phyloP scores from a whole-genome alignment of 164 flowering plant genomes.

The Magnolia sinica region DNA sequence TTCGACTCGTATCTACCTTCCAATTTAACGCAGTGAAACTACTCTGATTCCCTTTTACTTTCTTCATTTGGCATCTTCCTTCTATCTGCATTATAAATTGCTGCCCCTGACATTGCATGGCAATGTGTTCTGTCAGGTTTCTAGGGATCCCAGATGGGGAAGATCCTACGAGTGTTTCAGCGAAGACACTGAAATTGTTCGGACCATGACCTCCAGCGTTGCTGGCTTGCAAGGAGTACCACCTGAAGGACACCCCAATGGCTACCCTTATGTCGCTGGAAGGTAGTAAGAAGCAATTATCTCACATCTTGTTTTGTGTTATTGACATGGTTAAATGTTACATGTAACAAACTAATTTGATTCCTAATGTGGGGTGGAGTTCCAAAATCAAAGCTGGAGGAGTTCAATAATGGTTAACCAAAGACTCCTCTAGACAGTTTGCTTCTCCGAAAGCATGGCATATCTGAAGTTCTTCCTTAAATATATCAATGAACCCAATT shows the following conservation, averaged over 20 bases:
- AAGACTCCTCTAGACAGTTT: background rate
- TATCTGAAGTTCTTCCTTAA: background rate
- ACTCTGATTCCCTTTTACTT: background rate
- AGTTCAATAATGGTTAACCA: background rate
- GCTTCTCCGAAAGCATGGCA: background rate
- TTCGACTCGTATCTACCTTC: background rate
- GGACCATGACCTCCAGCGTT: conserved; percentile 54
- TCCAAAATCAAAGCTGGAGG: background rate
- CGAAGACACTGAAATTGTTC: conserved; percentile 59
- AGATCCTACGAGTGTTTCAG: conserved; percentile 68
- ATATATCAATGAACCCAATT: background rate
- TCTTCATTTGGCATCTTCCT: background rate
- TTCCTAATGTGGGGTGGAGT: too few species aligned
- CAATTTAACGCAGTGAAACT: background rate
- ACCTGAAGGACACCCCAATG: conserved; percentile 52
- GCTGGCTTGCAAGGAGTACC: conserved; percentile 67
- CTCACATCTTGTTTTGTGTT: background rate
- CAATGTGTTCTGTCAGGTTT: conserved; percentile 36
- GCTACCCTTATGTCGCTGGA: conserved; percentile 72
- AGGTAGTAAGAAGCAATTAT: conserved; percentile 34
- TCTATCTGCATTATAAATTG: background rate
- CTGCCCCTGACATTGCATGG: background rate
- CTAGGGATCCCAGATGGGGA: conserved; percentile 81
- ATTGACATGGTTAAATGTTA: background rate
- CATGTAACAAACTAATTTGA: background rate